These are phyloP conservation scores for Penicillium waksmanii DNA, from an alignment of 495 filamentous ascomycete species.

Conservation along the genomic window DNA sequence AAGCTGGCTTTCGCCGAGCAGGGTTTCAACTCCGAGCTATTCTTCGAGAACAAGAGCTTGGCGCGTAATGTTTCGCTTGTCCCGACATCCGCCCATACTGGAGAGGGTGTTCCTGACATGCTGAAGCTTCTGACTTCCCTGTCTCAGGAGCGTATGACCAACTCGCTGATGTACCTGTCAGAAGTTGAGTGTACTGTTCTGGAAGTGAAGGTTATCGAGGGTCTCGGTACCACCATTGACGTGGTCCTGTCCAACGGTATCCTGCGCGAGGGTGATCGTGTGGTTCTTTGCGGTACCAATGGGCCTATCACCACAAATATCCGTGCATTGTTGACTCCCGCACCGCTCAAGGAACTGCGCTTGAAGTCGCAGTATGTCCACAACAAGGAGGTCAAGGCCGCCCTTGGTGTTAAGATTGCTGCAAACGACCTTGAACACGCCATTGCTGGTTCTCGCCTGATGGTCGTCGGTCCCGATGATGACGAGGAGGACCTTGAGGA, in stretches of 20 bases:
- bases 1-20: constrained; percentile 95
- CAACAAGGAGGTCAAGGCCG: constrained; percentile 98
- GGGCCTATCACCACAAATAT: constrained; percentile 95
- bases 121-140: constrained; percentile 89
- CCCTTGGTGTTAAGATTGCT: constrained; percentile 97
- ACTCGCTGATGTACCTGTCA: constrained; percentile 95
- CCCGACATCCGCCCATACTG: constrained; percentile 95
- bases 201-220: constrained; percentile 98
- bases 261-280: constrained; percentile 89
- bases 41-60: constrained; percentile 98
- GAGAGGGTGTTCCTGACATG: constrained; percentile 99
- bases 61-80: constrained; percentile 90
- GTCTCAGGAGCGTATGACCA: constrained; percentile 97
- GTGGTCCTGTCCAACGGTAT: constrained; percentile 97
- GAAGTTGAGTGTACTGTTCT: constrained; percentile 98
- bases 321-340: constrained; percentile 93
- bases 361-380: constrained; percentile 95
- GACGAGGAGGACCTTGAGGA: constrained; percentile 96
- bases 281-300: constrained; percentile 93
- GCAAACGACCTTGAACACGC: constrained; percentile 95
- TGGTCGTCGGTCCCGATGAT: constrained; percentile 92
- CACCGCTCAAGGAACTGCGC: constrained; percentile 90
- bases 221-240: constrained; percentile 98
- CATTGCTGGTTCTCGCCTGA: constrained; percentile 92
- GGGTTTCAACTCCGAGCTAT: constrained; percentile 96